These are phyloP conservation scores for Claviceps purpurea DNA, from an alignment of 2,329 filamentous ascomycete genomes.

Conservation along the genomic window DNA sequence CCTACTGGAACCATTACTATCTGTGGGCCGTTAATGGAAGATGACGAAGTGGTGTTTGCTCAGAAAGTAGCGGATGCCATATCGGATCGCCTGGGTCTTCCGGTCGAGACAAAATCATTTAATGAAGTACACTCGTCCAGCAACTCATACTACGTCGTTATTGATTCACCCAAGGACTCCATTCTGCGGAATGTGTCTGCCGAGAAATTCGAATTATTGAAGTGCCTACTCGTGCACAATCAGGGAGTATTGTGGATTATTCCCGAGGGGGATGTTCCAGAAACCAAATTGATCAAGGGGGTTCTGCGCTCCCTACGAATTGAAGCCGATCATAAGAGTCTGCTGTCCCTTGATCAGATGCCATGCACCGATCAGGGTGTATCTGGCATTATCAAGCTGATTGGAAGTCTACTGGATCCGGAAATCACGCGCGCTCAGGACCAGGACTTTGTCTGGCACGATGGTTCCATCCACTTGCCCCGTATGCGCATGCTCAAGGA, in stretches of 20 bases:
- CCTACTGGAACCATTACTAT: background rate
- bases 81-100: background rate
- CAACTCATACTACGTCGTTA: slow-evolving; percentile 1
- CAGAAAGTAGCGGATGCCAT: slow-evolving; percentile 1
- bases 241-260: slow-evolving; percentile 7
- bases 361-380: slow-evolving; percentile 1
- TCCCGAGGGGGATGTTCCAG: slow-evolving; percentile 3
- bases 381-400: slow-evolving; percentile 4
- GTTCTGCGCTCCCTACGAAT: slow-evolving; percentile 6
- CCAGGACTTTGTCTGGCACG: slow-evolving; percentile 8
- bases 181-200: background rate
- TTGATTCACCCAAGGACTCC: background rate
- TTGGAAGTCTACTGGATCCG: background rate
- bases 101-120: background rate
- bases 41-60: slow-evolving; percentile 2
- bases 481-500: slow-evolving; percentile 3
- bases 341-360: slow-evolving; percentile 3
- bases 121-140: background rate
- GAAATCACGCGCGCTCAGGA: slow-evolving; percentile 1
- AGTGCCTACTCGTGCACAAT: slow-evolving; percentile 3
- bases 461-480: slow-evolving; percentile 6
- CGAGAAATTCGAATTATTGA: slow-evolving; percentile 3
- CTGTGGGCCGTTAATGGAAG: slow-evolving; percentile 1
- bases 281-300: slow-evolving; percentile 5
- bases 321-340: slow-evolving; percentile 2